phyloP scores from a whole-genome alignment of 345 rosid species.

The Atalantia buxifolia region DNA sequence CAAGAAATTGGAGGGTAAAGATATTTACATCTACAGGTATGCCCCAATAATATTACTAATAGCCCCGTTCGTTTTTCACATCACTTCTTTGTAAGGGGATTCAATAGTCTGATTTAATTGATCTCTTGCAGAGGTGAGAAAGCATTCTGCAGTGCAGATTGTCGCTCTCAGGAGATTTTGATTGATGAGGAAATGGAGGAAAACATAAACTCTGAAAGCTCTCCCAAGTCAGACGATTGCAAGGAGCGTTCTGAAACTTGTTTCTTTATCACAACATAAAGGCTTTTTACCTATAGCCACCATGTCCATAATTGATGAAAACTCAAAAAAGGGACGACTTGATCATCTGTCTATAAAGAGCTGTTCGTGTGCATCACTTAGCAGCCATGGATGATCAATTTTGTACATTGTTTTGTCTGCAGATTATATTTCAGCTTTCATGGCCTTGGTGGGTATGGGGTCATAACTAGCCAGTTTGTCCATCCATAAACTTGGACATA shows the following conservation, averaged over 20 bases:
- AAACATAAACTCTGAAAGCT: conserved; percentile 22
- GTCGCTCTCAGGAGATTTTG: conserved; percentile 67
- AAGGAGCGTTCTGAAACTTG: conserved; percentile 38
- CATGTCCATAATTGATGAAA: conserved; percentile 32
- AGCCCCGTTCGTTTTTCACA: neutral
- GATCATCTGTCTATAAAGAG: conserved; percentile 64
- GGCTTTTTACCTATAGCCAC: conserved; percentile 11
- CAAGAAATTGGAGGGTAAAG: conserved; percentile 61
- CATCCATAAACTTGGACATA: conserved; percentile 14
- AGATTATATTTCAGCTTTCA: conserved; percentile 30
- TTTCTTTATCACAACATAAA: conserved; percentile 26
- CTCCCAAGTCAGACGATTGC: conserved; percentile 16
- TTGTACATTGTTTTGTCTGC: conserved; percentile 41
- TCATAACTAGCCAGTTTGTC: conserved; percentile 7
- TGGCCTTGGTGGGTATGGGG: conserved; percentile 25
- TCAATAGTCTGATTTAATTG: neutral
- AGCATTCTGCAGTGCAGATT: conserved; percentile 71
- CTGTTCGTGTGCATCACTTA: conserved; percentile 55
- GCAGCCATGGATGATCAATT: conserved; percentile 72
- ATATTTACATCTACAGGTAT: conserved; percentile 83
- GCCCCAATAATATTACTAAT: conserved; percentile 9
- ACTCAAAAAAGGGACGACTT: conserved; percentile 17
- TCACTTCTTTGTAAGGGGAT: neutral
- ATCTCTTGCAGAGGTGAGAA: conserved; percentile 69
- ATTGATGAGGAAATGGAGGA: conserved; percentile 46